Percentiles rank a stretch among this genome's conserved stretches.
phyloP scores from a whole-genome alignment of 148 eudicot genomes.

The Polygonum aviculare region DNA sequence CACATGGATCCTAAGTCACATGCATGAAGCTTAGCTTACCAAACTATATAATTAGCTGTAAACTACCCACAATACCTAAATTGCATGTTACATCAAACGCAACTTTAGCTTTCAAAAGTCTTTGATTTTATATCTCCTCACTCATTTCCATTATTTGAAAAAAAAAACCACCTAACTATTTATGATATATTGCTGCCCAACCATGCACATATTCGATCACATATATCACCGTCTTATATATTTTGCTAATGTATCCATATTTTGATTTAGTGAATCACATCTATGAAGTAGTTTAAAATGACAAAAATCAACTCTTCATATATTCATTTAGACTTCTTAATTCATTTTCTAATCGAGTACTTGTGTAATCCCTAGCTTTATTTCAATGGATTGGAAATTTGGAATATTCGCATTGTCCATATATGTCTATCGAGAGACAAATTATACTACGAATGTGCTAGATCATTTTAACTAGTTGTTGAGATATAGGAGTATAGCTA shows the following conservation, averaged over 20 bases:
- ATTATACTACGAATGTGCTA: too few species aligned
- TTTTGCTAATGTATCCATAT: not conserved
- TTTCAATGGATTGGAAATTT: too few species aligned
- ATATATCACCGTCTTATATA: not conserved
- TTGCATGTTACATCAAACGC: conserved; percentile 4
- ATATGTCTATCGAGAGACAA: too few species aligned
- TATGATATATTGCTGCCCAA: not conserved
- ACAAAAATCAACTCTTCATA: too few species aligned
- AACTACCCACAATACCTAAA: not conserved
- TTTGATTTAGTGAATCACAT: not conserved
- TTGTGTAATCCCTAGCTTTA: too few species aligned
- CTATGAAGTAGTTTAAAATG: not conserved
- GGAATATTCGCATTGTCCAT: too few species aligned
- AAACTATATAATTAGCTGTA: not conserved
- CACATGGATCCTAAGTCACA: not conserved
- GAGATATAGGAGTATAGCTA: too few species aligned
- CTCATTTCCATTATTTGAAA: not conserved
- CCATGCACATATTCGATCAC: not conserved
- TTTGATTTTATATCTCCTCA: not conserved
- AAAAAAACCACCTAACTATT: not conserved
- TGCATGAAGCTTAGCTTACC: not conserved
- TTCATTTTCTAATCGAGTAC: too few species aligned
- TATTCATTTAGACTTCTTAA: too few species aligned
- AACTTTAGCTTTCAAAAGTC: not conserved
- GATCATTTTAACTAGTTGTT: too few species aligned